Conservation (phyloP, 2,329 filamentous ascomycete genomes). For the Penicillium crustosum region DNA sequence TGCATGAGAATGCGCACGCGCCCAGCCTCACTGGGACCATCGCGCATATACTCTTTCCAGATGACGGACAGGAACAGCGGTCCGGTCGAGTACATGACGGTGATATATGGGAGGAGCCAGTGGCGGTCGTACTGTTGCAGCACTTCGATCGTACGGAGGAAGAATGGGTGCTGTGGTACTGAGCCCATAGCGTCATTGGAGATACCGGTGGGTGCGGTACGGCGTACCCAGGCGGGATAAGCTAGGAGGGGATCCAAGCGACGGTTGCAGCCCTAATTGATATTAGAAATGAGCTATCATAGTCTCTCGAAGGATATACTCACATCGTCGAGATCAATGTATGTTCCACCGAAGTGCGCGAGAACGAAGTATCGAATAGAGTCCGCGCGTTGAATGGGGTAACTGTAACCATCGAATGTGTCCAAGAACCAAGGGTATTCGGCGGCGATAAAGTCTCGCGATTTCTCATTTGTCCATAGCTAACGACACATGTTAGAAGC, state of each 20-base stretch:
- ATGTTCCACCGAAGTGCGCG: conserved; percentile 74
- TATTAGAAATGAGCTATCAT: conserved; percentile 10
- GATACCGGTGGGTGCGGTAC: conserved; percentile 73
- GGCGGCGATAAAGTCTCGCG: conserved; percentile 67
- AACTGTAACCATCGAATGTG: conserved; percentile 71
- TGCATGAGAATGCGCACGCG: conserved; percentile 68
- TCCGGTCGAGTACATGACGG: conserved; percentile 76
- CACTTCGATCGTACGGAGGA: conserved; percentile 66
- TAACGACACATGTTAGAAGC: conserved; percentile 38
- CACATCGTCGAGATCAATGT: conserved; percentile 75
- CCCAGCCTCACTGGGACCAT: conserved; percentile 43
- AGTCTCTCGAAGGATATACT: conserved; percentile 22
- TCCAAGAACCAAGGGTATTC: conserved; percentile 77
- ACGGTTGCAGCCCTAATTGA: conserved; percentile 62
- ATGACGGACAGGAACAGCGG: conserved; percentile 74
- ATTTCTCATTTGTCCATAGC: conserved; percentile 73
- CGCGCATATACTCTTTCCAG: conserved; percentile 69
- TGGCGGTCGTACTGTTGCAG: conserved; percentile 67
- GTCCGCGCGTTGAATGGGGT: conserved; percentile 75
- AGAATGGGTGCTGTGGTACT: conserved; percentile 71
- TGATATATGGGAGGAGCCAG: conserved; percentile 71
- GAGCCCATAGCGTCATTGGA: conserved; percentile 79
- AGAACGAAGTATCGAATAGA: conserved; percentile 78
- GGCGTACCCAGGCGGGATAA: conserved; percentile 69
- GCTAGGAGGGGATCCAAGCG: conserved; percentile 66